A percentile compares a stretch with the other conserved stretches of the same genome.
Conservation (phyloP, 2,329 filamentous ascomycete genomes). For the Phymatotrichopsis omnivora region DNA sequence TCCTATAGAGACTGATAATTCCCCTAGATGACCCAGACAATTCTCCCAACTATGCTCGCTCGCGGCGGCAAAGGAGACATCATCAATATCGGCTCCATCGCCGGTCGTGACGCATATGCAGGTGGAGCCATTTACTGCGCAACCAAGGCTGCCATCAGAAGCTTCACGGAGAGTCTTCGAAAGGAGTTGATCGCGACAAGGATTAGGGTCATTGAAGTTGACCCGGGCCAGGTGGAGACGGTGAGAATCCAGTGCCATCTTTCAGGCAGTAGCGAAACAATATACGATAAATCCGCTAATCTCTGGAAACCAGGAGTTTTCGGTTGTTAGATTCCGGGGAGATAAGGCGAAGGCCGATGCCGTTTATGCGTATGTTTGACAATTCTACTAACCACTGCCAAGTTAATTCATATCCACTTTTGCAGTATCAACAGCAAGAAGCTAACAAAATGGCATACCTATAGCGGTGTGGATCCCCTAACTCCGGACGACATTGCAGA, state of each 20-base stretch:
- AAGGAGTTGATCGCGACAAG: conserved; percentile 69
- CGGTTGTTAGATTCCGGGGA: conserved; percentile 74
- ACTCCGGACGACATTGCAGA: conserved; percentile 88
- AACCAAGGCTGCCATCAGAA: conserved; percentile 77
- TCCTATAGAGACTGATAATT: conserved; percentile 8
- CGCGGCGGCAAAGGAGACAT: conserved; percentile 74
- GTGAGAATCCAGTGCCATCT: no score
- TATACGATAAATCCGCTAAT: conserved; percentile 9
- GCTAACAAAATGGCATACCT: conserved; percentile 9
- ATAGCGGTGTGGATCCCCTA: conserved; percentile 65
- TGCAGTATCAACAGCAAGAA: background rate
- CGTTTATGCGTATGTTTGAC: conserved; percentile 60
- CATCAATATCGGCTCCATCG: conserved; percentile 89
- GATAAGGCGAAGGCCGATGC: conserved; percentile 84
- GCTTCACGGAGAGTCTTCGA: conserved; percentile 71
- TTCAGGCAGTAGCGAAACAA: no score
- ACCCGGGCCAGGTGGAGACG: conserved; percentile 88
- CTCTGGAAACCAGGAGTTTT: conserved; percentile 60
- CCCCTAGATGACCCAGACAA: conserved; percentile 68
- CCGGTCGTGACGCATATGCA: conserved; percentile 75
- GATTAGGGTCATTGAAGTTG: conserved; percentile 76
- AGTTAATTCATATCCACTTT: background rate
- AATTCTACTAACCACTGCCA: background rate
- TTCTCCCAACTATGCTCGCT: conserved; percentile 71
- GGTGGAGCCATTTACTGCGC: conserved; percentile 85